Conservation (phyloP, 768 basidiomycete genomes). For the Melanogaster broomeanus region DNA sequence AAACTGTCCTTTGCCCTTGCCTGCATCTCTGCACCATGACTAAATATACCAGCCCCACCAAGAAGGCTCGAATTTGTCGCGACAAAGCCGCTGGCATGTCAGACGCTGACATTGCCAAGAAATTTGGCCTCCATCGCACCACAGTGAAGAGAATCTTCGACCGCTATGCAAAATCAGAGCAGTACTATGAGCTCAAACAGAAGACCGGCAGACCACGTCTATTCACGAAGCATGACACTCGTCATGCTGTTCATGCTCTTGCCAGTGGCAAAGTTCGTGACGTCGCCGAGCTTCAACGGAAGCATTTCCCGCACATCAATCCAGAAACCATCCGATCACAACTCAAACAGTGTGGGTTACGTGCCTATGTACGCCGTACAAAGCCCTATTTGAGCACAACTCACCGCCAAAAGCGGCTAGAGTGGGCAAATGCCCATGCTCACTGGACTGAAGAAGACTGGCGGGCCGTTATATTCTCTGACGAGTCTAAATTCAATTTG, state of each 20-base stretch:
- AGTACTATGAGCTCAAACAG: slow-evolving; percentile 1
- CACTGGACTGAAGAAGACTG: slow-evolving; percentile 33
- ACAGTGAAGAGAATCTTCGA: background rate
- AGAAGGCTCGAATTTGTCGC: slow-evolving; percentile 9
- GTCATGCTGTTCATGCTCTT: slow-evolving; percentile 10
- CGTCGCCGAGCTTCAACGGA: slow-evolving; percentile 16
- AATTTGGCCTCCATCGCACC: background rate
- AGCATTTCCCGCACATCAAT: slow-evolving; percentile 16
- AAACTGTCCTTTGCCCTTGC: background rate
- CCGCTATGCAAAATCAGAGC: background rate
- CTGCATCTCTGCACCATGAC: background rate
- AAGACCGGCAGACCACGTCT: slow-evolving; percentile 17
- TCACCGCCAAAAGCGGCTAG: slow-evolving; percentile 14
- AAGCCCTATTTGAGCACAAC: slow-evolving; percentile 21
- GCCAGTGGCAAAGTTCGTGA: slow-evolving; percentile 5
- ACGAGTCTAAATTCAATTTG: slow-evolving; percentile 36
- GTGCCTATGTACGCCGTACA: slow-evolving; percentile 3
- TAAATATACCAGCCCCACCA: slow-evolving; percentile 3
- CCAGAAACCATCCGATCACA: slow-evolving; percentile 9
- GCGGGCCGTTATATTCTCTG: slow-evolving; percentile 30
- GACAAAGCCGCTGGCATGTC: slow-evolving; percentile 1
- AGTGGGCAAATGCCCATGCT: slow-evolving; percentile 23
- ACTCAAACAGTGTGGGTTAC: slow-evolving; percentile 7
- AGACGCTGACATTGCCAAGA: slow-evolving; percentile 2
- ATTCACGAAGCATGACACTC: slow-evolving; percentile 9